Evolutionary conservation across 306 rosid genomes (phyloP), one percentile per base, ranked within the genome.

Genomic region (Oemleria cerasiformis): DNA sequence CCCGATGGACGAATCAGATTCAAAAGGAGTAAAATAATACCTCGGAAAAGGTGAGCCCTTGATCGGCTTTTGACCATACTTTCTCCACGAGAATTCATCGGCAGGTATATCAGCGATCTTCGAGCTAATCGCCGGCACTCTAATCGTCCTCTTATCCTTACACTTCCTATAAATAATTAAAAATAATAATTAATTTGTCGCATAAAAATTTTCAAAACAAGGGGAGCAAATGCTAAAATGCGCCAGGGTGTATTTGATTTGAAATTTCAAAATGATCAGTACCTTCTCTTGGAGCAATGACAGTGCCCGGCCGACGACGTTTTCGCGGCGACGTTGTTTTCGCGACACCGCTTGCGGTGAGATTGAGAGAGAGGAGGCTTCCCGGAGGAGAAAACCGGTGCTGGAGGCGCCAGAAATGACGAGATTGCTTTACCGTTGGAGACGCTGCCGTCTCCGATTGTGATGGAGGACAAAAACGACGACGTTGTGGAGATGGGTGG

Each of bases 201-300:
- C 36, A 5, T 0, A 30, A 11, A 20, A 6, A 7, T 0, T 1
- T 60, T 17, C 15, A n/a, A 38, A 30, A 36, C 40, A 12, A 39
- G 9, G 14, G 41, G n/a, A n/a, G 7, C 54, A 8, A 17, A 9
- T 5, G 39, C 8, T 59, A 4, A 59, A 4, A 9, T 71, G 44
- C 17, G 39, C 36, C 8, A 1, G 30, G 43, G 56, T 41, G 55
- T 2, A 70, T 62, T 10, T 47, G 4, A 17, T 48, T 12, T 7
- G 5, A 17, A 5, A 17, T 3, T 4, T 48, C 53, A 42, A 42
- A 42, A 42, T 42, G 45, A 49, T 49, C 20, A 10, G 9, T 89
- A 92, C 97, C 97, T 87, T 84, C 85, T 82, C 56, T 86, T 89
- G 44, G 92, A 80, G 79, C 96, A 92, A 68, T 92, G 97, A 67